Percentiles rank a stretch among this genome's conserved stretches.
Conservation (phyloP, 495 filamentous ascomycete species). For the Staphylotrichum tortipilum region DNA sequence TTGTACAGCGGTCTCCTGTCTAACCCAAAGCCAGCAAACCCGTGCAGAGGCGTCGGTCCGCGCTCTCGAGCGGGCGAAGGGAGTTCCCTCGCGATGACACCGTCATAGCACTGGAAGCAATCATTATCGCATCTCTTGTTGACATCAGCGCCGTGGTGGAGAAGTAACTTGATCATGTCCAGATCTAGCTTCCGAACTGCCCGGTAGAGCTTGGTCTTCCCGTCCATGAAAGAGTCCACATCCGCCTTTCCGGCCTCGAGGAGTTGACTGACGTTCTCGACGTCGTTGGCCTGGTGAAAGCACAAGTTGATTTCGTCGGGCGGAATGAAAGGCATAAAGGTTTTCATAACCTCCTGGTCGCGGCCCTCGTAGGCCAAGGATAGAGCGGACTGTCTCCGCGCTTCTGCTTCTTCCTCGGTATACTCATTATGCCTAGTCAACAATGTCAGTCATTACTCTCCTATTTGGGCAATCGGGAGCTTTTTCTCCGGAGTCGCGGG, state of each 20-base stretch:
- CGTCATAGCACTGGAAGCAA: not conserved
- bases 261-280: not conserved
- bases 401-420: slow-evolving; percentile 1
- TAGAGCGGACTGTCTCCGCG: slow-evolving; percentile 10
- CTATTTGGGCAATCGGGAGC: too few relatives aligned
- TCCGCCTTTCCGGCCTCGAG: not conserved
- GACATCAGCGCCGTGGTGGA: slow-evolving; percentile 8
- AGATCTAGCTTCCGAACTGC: not conserved
- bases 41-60: not conserved
- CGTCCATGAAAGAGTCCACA: not conserved
- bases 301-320: slow-evolving; percentile 1
- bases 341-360: not conserved
- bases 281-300: not conserved
- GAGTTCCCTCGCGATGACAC: not conserved
- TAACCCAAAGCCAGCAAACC: not conserved
- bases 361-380: not conserved
- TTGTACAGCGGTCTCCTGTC: not conserved
- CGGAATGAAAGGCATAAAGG: slow-evolving; percentile 2
- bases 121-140: not conserved
- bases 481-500: too few relatives aligned
- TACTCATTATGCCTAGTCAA: too few relatives aligned
- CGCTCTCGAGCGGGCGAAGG: not conserved
- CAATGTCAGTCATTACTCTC: too few relatives aligned
- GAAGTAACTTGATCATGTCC: slow-evolving; percentile 14
- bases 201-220: not conserved